Evolutionary conservation across 2,329 filamentous ascomycete species (phyloP), one percentile per base, ranked within the genome.

Genomic region (Dactylonectria macrodidyma): DNA sequence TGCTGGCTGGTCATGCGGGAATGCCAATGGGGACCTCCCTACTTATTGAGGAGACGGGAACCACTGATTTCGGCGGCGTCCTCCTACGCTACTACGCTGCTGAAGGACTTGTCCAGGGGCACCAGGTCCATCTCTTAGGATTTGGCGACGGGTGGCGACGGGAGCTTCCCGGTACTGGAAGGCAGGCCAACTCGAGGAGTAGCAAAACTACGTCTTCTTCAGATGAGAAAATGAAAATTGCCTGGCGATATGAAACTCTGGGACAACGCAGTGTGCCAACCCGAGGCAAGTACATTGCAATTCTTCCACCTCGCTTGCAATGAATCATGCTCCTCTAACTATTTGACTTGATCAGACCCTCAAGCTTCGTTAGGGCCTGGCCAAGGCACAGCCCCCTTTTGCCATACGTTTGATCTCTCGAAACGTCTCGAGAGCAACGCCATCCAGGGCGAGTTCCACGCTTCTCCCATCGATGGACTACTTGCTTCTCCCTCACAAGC

Each of bases 181-280:
- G 76, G 10, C 79, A 81, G 16, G 73, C 76, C 55, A 69, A 78
- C 70, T 81, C 85, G 58, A 84, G 75, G 80, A 78, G 76, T 48
- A 67, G 72, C 73, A 83, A 79, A 62, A 73, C 85, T 36, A 83
- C 85, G 46, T 62, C 77, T 16, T 72, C 78, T 3, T 76, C 81
- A 2, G 86, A 87, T 14, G 93, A 95, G 70, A 95, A 92, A 81
- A 98, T 99, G 96, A 98, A 97, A 84, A 99, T 99, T 84, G 96
- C 96, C 3, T 99, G 96, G 96, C 89, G 96, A 80, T 99, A 99
- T 82, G 95, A 98, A 81, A 89, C 90, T 38, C 81, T 98, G 60
- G 92, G 93, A 16, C 92, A 81, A 62, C 73, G 92, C 71, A 91
- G 91, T 74, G 90, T 90, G 48, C 86, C 85, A 66, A 82, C 86